Evolutionary conservation across 2,329 filamentous ascomycete genomes (phyloP).

Genomic region (Leptographium radiaticola): DNA sequence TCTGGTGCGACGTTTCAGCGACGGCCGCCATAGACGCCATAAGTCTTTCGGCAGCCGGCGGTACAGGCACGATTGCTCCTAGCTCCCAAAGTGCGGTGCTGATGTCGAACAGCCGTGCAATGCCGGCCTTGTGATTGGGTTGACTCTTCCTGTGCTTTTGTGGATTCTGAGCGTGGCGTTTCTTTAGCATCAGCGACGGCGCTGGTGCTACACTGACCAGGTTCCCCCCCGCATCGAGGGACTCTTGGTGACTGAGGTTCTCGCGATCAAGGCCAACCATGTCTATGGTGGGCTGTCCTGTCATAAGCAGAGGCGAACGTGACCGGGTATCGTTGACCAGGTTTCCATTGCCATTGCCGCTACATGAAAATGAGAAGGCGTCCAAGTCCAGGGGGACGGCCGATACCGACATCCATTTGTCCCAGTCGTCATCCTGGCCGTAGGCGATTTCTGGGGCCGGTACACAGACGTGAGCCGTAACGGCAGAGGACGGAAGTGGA

Average conservation of each 20-base stretch:
- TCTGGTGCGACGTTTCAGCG: background rate
- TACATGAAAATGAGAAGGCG: too few relatives aligned
- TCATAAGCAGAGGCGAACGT: too few relatives aligned
- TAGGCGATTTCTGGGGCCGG: too few relatives aligned
- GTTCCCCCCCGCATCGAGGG: background rate
- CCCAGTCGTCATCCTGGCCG: too few relatives aligned
- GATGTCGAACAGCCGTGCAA: background rate
- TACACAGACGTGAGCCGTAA: too few relatives aligned
- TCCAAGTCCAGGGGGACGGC: too few relatives aligned
- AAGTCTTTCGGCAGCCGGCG: background rate
- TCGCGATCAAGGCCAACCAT: background rate
- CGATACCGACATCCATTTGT: too few relatives aligned
- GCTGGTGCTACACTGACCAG: background rate
- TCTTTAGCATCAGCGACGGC: background rate
- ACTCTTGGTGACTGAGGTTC: background rate
- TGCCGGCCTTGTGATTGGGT: background rate
- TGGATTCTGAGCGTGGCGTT: background rate
- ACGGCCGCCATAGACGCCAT: background rate
- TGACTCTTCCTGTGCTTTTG: background rate
- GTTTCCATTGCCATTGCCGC: too few relatives aligned
- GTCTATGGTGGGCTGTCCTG: background rate
- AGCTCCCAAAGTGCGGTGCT: background rate
- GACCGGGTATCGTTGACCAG: too few relatives aligned
- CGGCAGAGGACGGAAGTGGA: too few relatives aligned
- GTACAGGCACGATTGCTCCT: background rate